A percentile compares a stretch with the other conserved stretches of the same genome.
Evolutionary conservation across 139 green algal species (phyloP).

Genomic region (Spirogloea muscicola): DNA sequence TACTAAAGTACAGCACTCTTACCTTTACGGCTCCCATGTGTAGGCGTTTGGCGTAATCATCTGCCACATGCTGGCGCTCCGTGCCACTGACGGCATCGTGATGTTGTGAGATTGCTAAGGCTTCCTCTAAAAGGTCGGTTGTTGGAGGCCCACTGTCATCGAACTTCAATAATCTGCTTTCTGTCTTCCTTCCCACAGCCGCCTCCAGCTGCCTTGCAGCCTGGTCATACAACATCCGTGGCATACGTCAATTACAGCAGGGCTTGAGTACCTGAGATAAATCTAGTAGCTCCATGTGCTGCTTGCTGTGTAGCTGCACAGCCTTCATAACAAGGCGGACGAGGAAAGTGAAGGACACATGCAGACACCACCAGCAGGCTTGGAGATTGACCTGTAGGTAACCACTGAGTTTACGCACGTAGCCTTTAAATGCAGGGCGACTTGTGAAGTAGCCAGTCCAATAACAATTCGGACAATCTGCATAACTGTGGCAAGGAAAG

Average conservation of each 20-base stretch:
- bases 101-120: conserved; percentile 70
- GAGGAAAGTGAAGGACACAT: too few relatives aligned
- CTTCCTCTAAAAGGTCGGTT: conserved; percentile 60
- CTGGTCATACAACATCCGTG: too few relatives aligned
- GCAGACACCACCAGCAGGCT: too few relatives aligned
- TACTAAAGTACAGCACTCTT: too few relatives aligned
- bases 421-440: conserved; percentile 67
- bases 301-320: too few relatives aligned
- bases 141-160: too few relatives aligned
- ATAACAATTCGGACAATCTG: conserved; percentile 70
- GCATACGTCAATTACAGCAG: too few relatives aligned
- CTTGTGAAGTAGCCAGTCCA: conserved; percentile 86
- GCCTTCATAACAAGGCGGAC: too few relatives aligned
- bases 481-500: conserved; percentile 60
- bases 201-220: conserved; percentile 70
- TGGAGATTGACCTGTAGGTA: conserved; percentile 46
- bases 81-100: conserved; percentile 84
- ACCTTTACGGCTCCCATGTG: conserved; percentile 22
- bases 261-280: too few relatives aligned
- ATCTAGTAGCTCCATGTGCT: too few relatives aligned
- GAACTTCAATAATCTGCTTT: too few relatives aligned
- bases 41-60: conserved; percentile 67
- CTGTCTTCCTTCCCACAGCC: conserved; percentile 8
- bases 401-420: conserved; percentile 30
- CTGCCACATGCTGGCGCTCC: conserved; percentile 75